A percentile compares a stretch with the other conserved stretches of the same genome.
Evolutionary conservation across 192 early-diverging fungal genomes (phyloP).

Genomic region (Gryganskiella cystojenkinii): DNA sequence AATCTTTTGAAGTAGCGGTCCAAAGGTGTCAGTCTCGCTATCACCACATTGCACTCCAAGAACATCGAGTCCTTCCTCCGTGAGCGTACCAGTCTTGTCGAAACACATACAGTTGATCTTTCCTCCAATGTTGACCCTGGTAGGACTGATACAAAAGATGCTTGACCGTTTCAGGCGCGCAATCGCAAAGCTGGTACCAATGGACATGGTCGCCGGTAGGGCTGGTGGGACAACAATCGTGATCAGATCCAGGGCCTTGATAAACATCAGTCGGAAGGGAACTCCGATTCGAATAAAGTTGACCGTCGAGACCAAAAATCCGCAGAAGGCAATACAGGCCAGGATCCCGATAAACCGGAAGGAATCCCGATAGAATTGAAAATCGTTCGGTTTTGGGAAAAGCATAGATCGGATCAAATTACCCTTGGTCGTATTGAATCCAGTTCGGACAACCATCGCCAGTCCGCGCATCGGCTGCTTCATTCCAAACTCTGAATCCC

Average conservation of each 20-base stretch:
- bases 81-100: slow-evolving; percentile 99
- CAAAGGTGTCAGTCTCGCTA: slow-evolving; percentile 39
- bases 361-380: slow-evolving; percentile 97
- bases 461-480: slow-evolving; percentile 49
- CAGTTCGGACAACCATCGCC: slow-evolving; percentile 85
- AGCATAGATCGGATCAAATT: slow-evolving; percentile 93
- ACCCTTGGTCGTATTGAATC: slow-evolving; percentile 98
- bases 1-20: slow-evolving; percentile 6
- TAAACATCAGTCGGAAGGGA: slow-evolving; percentile 71
- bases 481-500: slow-evolving; percentile 33
- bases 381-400: slow-evolving; percentile 96
- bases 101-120: slow-evolving; percentile 97
- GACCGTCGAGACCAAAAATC: slow-evolving; percentile 88
- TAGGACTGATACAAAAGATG: slow-evolving; percentile 95
- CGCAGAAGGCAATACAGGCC: slow-evolving; percentile 79
- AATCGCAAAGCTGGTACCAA: slow-evolving; percentile 97
- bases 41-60: slow-evolving; percentile 82
- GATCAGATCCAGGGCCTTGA: slow-evolving; percentile 94
- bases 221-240: slow-evolving; percentile 98
- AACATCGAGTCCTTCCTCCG: slow-evolving; percentile 95
- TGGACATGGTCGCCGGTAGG: slow-evolving; percentile 96
- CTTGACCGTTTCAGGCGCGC: slow-evolving; percentile 76
- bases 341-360: slow-evolving; percentile 96
- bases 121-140: slow-evolving; percentile 95
- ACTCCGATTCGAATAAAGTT: slow-evolving; percentile 90